Conservation (phyloP, 306 rosid species). For the Vigna unguiculata region DNA sequence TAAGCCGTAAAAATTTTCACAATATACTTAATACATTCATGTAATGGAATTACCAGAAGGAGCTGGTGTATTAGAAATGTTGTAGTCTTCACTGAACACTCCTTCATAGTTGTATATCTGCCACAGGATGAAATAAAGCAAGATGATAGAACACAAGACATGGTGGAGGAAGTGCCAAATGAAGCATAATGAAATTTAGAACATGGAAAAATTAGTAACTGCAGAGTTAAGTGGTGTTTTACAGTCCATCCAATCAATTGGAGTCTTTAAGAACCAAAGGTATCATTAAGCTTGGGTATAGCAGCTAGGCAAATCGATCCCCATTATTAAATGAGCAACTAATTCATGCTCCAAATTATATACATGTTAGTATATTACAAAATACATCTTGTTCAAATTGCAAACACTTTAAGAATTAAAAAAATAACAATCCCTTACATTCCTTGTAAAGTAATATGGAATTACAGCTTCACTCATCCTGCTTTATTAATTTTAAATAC, state of each 20-base stretch:
- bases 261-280: slow-evolving; percentile 9
- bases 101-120: slow-evolving; percentile 93
- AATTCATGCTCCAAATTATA: slow-evolving; percentile 25
- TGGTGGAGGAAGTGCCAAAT: slow-evolving; percentile 29
- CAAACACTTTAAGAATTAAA: slow-evolving; percentile 29
- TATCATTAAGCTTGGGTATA: slow-evolving; percentile 14
- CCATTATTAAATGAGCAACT: slow-evolving; percentile 8
- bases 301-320: background rate
- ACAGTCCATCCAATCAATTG: slow-evolving; percentile 29
- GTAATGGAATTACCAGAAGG: slow-evolving; percentile 68
- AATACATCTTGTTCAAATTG: slow-evolving; percentile 17
- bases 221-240: background rate
- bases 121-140: slow-evolving; percentile 32
- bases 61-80: slow-evolving; percentile 92
- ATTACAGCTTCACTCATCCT: background rate
- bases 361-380: background rate
- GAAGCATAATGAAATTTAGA: slow-evolving; percentile 23
- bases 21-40: slow-evolving; percentile 35
- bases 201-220: background rate
- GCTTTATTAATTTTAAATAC: slow-evolving; percentile 1
- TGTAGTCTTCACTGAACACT: slow-evolving; percentile 88
- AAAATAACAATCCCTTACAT: slow-evolving; percentile 26
- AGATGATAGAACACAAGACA: slow-evolving; percentile 33
- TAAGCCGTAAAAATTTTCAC: slow-evolving; percentile 27
- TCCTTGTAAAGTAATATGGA: background rate